Conservation (phyloP, 2,329 filamentous ascomycete genomes). For the Epichloe elymi region DNA sequence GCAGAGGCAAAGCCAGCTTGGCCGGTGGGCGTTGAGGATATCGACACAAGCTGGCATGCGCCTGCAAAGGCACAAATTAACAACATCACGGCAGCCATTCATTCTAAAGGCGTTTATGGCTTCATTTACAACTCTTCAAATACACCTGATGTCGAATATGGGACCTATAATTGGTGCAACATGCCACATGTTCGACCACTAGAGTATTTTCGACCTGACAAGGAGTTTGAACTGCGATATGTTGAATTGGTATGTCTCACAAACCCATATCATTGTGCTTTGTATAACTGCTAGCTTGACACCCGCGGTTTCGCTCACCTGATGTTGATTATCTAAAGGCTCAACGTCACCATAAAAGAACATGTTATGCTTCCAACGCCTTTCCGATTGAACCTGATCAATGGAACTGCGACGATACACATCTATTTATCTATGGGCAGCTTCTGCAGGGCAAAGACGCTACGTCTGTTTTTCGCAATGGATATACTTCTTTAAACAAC, state of each 20-base stretch:
- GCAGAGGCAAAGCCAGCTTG: neutral
- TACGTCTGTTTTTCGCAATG: constrained; percentile 51
- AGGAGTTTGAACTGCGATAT: constrained; percentile 54
- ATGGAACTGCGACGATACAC: constrained; percentile 62
- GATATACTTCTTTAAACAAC: constrained; percentile 48
- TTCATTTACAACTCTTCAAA: constrained; percentile 60
- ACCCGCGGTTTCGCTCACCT: too few relatives aligned
- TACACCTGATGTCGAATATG: constrained; percentile 42
- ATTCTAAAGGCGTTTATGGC: constrained; percentile 51
- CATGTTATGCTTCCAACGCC: constrained; percentile 63
- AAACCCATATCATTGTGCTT: neutral
- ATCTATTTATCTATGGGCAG: constrained; percentile 55
- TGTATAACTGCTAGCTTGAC: too few relatives aligned
- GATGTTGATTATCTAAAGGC: constrained; percentile 30
- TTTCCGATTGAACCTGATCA: constrained; percentile 61
- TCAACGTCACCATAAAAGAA: constrained; percentile 75
- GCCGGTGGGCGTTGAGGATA: constrained; percentile 6
- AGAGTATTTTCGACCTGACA: constrained; percentile 45
- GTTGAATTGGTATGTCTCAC: constrained; percentile 52
- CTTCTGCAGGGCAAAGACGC: constrained; percentile 36
- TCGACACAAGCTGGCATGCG: constrained; percentile 42
- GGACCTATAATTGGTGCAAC: constrained; percentile 70
- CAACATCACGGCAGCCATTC: constrained; percentile 43
- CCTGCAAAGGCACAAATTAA: constrained; percentile 46
- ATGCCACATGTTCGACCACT: constrained; percentile 66